Evolutionary conservation across 2,329 filamentous ascomycete genomes (phyloP).

Genomic region (Macrophomina phaseolina): DNA sequence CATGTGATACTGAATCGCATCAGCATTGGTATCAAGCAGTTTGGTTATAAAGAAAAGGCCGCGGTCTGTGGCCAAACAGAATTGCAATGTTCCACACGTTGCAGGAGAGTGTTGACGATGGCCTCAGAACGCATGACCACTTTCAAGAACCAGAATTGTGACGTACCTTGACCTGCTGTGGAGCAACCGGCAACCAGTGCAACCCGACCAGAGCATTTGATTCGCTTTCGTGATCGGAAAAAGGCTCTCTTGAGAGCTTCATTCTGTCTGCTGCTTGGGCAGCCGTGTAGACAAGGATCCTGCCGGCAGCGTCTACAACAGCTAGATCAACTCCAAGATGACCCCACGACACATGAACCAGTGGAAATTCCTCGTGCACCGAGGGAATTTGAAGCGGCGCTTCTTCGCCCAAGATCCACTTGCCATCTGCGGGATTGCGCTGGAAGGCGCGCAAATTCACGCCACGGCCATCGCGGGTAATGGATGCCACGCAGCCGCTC

Average conservation of each 20-base stretch:
- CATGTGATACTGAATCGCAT: slow-evolving; percentile 39
- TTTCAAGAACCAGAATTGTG: neutral
- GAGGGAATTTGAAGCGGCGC: slow-evolving; percentile 68
- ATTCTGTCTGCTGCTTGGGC: slow-evolving; percentile 76
- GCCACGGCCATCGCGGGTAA: slow-evolving; percentile 72
- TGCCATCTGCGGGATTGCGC: slow-evolving; percentile 70
- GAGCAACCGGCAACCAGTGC: slow-evolving; percentile 72
- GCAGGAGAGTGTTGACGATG: neutral
- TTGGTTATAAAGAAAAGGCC: neutral
- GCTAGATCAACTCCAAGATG: slow-evolving; percentile 79
- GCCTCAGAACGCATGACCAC: neutral
- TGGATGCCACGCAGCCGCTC: slow-evolving; percentile 81
- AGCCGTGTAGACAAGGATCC: slow-evolving; percentile 76
- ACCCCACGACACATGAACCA: slow-evolving; percentile 86
- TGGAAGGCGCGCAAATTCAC: slow-evolving; percentile 76
- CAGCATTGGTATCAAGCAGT: slow-evolving; percentile 26
- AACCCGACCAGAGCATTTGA: slow-evolving; percentile 79
- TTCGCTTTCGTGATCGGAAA: slow-evolving; percentile 74
- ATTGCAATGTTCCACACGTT: neutral
- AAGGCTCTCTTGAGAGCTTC: slow-evolving; percentile 64
- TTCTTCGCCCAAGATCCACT: slow-evolving; percentile 79
- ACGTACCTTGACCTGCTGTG: slow-evolving; percentile 46
- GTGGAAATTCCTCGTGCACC: slow-evolving; percentile 66
- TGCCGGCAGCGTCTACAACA: slow-evolving; percentile 78
- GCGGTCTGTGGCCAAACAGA: neutral